Percentiles rank a stretch among this genome's conserved stretches.
Conservation (phyloP, 345 rosid species). For the Eucalyptus globulus region DNA sequence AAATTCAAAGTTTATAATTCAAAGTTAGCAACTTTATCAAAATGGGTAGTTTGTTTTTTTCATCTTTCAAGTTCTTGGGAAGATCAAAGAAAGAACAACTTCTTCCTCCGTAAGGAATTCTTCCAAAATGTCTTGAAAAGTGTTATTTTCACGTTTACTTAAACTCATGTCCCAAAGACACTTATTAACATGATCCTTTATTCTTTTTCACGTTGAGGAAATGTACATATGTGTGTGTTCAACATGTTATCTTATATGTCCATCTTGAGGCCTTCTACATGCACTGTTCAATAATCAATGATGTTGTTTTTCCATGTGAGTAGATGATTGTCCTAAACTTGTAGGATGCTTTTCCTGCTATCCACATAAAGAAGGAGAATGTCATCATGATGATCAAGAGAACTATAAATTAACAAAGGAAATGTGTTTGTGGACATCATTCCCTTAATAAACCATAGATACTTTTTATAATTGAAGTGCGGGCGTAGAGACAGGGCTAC, state of each 20-base stretch:
- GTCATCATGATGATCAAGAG: background rate
- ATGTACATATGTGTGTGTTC: background rate
- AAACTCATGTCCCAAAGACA: background rate
- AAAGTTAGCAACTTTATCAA: background rate
- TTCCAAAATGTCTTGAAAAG: background rate
- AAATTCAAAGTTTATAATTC: background rate
- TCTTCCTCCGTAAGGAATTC: no score
- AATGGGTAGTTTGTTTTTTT: background rate
- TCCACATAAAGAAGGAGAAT: background rate
- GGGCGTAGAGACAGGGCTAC: background rate
- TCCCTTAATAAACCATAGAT: background rate
- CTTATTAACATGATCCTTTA: background rate
- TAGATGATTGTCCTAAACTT: background rate
- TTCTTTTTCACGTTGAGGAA: background rate
- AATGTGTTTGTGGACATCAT: background rate
- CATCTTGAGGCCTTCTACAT: background rate
- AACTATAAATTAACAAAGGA: background rate
- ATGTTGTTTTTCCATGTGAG: background rate
- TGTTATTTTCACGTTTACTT: background rate
- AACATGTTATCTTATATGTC: background rate
- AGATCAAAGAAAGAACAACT: no score
- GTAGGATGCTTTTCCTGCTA: background rate
- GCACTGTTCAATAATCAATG: background rate
- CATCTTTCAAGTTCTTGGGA: no score
- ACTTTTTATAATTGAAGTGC: background rate